phyloP scores from a whole-genome alignment of 495 filamentous ascomycete genomes.

The Polyplosphaeria fusca region DNA sequence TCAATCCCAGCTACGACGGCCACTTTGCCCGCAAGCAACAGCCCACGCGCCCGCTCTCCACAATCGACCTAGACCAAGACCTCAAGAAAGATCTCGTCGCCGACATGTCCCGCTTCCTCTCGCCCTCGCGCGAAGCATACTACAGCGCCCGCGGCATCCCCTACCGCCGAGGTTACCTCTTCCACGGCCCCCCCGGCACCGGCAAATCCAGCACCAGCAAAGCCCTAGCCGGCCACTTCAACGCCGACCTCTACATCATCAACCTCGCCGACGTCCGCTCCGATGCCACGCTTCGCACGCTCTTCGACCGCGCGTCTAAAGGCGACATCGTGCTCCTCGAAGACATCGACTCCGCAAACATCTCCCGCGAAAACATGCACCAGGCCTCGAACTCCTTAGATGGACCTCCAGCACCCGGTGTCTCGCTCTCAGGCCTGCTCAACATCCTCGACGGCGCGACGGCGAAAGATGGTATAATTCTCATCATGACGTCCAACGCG shows the following conservation, averaged over 20 bases:
- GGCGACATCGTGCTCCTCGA: slow-evolving; percentile 65
- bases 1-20: too few relatives aligned
- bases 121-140: slow-evolving; percentile 32
- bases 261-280: slow-evolving; percentile 43
- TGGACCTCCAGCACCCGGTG: neutral
- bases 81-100: slow-evolving; percentile 22
- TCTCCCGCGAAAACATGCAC: slow-evolving; percentile 31
- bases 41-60: neutral
- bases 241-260: slow-evolving; percentile 62
- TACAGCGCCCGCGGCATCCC: slow-evolving; percentile 46
- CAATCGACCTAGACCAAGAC: slow-evolving; percentile 17
- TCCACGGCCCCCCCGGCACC: slow-evolving; percentile 68
- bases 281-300: neutral
- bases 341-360: slow-evolving; percentile 63
- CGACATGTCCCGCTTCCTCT: slow-evolving; percentile 39
- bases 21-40: neutral
- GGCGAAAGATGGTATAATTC: slow-evolving; percentile 68
- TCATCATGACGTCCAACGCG: slow-evolving; percentile 87
- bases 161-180: slow-evolving; percentile 40
- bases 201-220: slow-evolving; percentile 64
- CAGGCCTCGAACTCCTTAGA: slow-evolving; percentile 26
- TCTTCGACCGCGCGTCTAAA: slow-evolving; percentile 20
- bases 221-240: slow-evolving; percentile 62
- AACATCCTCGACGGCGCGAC: slow-evolving; percentile 80
- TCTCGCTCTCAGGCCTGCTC: slow-evolving; percentile 69